Percentiles rank a stretch among this genome's conserved stretches.
Conservation (phyloP, 495 filamentous ascomycete species). For the Rostrohypoxylon terebratum region DNA sequence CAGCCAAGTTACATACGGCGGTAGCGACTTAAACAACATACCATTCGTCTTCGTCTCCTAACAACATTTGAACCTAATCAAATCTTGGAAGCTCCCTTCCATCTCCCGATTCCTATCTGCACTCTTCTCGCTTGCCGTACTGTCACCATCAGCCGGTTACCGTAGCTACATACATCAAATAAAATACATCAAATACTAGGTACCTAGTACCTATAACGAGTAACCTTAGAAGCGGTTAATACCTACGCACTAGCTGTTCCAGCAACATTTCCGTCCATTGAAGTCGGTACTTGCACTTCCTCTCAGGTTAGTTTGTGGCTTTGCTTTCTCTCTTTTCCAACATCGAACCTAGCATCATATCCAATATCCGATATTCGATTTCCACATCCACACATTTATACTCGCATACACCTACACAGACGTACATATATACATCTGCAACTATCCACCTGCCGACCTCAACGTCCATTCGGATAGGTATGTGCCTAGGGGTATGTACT, state of each 20-base stretch:
- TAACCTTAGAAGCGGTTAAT: too few species aligned
- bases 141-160: conserved; percentile 25
- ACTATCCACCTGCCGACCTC: conserved; percentile 32
- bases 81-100: conserved; percentile 13
- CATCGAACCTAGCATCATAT: conserved; percentile 12
- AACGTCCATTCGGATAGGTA: conserved; percentile 15
- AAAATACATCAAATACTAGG: too few species aligned
- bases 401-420: conserved; percentile 13
- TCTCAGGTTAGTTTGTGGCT: conserved; percentile 17
- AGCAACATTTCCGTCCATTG: conserved; percentile 6
- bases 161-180: conserved; percentile 6
- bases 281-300: background rate
- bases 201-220: background rate
- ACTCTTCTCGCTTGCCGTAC: conserved; percentile 15
- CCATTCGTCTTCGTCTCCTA: background rate
- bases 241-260: background rate
- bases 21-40: conserved; percentile 4
- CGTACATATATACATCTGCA: conserved; percentile 18
- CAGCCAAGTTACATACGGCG: conserved; percentile 17
- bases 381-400: background rate
- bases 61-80: background rate
- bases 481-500: conserved; percentile 5
- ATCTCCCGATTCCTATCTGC: conserved; percentile 17
- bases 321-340: conserved; percentile 17
- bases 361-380: background rate